phyloP scores from a whole-genome alignment of 1,284 basidiomycete genomes.

The Sanghuangporus weigelae region DNA sequence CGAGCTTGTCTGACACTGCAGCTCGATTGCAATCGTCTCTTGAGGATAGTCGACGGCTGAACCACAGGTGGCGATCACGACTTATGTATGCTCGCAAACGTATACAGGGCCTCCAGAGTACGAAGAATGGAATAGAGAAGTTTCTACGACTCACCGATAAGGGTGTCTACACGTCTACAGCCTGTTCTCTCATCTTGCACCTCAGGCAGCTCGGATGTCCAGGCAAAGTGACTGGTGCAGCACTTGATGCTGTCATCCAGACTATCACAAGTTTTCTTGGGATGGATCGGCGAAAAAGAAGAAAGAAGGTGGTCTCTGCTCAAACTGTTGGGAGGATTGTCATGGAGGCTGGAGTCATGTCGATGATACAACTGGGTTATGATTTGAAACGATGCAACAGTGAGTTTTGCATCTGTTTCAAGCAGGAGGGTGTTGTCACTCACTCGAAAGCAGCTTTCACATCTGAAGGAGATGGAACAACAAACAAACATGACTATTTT shows the following conservation, averaged over 20 bases:
- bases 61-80: background rate
- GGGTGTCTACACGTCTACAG: background rate
- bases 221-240: background rate
- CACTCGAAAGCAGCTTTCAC: background rate
- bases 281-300: background rate
- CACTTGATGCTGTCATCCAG: background rate
- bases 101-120: background rate
- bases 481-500: background rate
- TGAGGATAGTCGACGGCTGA: background rate
- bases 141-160: background rate
- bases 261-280: background rate
- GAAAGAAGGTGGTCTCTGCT: background rate
- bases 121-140: background rate
- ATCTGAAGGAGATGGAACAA: background rate
- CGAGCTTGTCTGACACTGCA: background rate
- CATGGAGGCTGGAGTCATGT: background rate
- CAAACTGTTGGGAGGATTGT: background rate
- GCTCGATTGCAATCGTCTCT: background rate
- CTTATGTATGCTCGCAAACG: background rate
- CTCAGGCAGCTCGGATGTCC: background rate
- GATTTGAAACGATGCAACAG: background rate
- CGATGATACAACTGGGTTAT: background rate
- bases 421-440: background rate
- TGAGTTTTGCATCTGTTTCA: background rate
- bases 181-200: background rate